A percentile compares a stretch with the other conserved stretches of the same genome.
Conservation (phyloP, 495 filamentous ascomycete genomes). For the Aspergillus avenaceus region DNA sequence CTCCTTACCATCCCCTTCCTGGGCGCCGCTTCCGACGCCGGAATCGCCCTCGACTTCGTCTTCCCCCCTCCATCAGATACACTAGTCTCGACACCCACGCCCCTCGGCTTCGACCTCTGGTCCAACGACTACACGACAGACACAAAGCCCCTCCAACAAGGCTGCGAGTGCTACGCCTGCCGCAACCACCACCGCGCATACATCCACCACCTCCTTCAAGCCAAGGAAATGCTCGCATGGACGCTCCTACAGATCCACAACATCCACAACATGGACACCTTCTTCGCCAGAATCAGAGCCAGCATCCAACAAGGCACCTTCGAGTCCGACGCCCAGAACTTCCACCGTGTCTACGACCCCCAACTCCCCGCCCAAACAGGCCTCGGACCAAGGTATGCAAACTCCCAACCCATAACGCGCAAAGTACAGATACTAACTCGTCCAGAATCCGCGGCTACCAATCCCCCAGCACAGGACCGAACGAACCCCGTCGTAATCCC, state of each 20-base stretch:
- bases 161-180: constrained; percentile 83
- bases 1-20: constrained; percentile 74
- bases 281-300: constrained; percentile 67
- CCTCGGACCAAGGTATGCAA: constrained; percentile 64
- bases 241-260: constrained; percentile 91
- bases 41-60: constrained; percentile 75
- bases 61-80: constrained; percentile 53
- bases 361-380: constrained; percentile 70
- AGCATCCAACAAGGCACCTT: constrained; percentile 61
- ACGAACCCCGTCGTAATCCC: constrained; percentile 63
- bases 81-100: constrained; percentile 20
- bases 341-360: constrained; percentile 58
- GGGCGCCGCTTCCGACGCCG: constrained; percentile 70
- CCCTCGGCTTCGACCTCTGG: constrained; percentile 79
- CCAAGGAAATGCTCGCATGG: constrained; percentile 97
- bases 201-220: constrained; percentile 76
- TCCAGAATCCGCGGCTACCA: constrained; percentile 76
- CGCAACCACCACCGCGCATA: constrained; percentile 79
- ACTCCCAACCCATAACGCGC: not conserved
- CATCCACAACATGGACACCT: constrained; percentile 60
- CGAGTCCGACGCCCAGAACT: constrained; percentile 52
- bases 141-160: constrained; percentile 50
- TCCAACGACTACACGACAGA: constrained; percentile 49
- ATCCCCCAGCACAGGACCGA: constrained; percentile 62
- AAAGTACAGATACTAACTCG: not conserved